Evolutionary conservation across 768 basidiomycete genomes (phyloP).

Genomic region (Coprinopsis marcescibilis): DNA sequence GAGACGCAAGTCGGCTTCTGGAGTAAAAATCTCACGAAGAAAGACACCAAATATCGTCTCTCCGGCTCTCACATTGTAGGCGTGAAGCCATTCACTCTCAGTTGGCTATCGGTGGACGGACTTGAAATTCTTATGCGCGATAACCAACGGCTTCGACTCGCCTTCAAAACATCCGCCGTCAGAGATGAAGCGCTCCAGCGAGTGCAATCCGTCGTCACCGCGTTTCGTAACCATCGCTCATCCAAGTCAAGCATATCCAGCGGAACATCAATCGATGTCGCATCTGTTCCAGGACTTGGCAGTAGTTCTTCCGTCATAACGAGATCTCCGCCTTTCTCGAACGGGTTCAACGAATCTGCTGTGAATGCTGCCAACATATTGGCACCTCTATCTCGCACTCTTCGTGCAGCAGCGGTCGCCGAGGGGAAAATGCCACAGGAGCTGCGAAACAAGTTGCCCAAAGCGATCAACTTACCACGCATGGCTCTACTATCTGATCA

Average conservation of each 20-base stretch:
- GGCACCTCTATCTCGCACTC: not conserved
- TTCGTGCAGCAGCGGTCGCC: conserved; percentile 23
- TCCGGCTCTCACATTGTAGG: conserved; percentile 30
- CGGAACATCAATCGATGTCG: too few species aligned
- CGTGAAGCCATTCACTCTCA: not conserved
- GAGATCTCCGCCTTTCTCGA: too few species aligned
- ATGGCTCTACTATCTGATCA: conserved; percentile 24
- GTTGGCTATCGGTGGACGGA: conserved; percentile 20
- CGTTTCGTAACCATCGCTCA: not conserved
- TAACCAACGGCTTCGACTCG: conserved; percentile 40
- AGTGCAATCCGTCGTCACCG: conserved; percentile 21
- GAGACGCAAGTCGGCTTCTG: conserved; percentile 38
- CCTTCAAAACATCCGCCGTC: conserved; percentile 35
- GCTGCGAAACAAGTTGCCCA: conserved; percentile 31
- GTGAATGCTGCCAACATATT: not conserved
- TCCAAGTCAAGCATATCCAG: too few species aligned
- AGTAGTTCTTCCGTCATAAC: too few species aligned
- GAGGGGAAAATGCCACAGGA: conserved; percentile 23
- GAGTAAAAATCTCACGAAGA: conserved; percentile 34
- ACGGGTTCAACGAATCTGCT: not conserved
- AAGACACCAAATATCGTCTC: conserved; percentile 39
- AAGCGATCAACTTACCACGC: conserved; percentile 42
- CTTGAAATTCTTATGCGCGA: conserved; percentile 41
- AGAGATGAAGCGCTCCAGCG: conserved; percentile 40
- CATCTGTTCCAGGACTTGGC: too few species aligned